Evolutionary conservation across 2,329 filamentous ascomycete genomes (phyloP).

Genomic region (Xylaria sp.): DNA sequence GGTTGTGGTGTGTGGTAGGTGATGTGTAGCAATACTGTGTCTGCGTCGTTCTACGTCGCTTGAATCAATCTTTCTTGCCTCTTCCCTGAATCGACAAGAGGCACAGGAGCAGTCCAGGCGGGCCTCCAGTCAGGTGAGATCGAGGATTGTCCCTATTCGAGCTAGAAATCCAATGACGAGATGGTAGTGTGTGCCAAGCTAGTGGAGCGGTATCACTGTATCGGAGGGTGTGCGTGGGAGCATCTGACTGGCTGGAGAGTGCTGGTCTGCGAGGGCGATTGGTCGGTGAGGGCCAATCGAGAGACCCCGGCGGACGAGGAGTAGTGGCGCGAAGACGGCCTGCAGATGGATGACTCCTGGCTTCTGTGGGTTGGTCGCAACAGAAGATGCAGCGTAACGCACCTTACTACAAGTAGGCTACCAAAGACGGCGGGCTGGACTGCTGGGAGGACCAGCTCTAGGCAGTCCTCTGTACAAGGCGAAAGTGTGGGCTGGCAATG

Average conservation of each 20-base stretch:
- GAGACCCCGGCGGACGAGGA: slow-evolving; percentile 27
- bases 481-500: slow-evolving; percentile 36
- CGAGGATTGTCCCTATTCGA: slow-evolving; percentile 37
- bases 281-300: slow-evolving; percentile 38
- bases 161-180: slow-evolving; percentile 42
- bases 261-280: slow-evolving; percentile 40
- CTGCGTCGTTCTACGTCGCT: slow-evolving; percentile 16
- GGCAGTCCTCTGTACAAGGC: slow-evolving; percentile 24
- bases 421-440: neutral
- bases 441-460: slow-evolving; percentile 7
- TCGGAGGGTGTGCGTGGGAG: slow-evolving; percentile 46
- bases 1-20: slow-evolving; percentile 19
- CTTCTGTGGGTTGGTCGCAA: slow-evolving; percentile 37
- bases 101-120: slow-evolving; percentile 23
- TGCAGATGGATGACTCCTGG: slow-evolving; percentile 31
- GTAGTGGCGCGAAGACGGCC: slow-evolving; percentile 14
- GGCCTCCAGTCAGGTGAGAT: slow-evolving; percentile 41
- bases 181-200: slow-evolving; percentile 39
- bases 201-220: slow-evolving; percentile 48
- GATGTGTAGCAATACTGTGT: slow-evolving; percentile 1
- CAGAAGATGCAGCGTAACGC: slow-evolving; percentile 37
- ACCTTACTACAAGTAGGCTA: slow-evolving; percentile 2
- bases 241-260: slow-evolving; percentile 43
- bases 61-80: neutral
- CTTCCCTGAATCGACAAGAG: slow-evolving; percentile 9